Base-by-base conservation (phyloP, 2,329 filamentous ascomycete genomes). In the Endocalyx cinctus region DNA sequence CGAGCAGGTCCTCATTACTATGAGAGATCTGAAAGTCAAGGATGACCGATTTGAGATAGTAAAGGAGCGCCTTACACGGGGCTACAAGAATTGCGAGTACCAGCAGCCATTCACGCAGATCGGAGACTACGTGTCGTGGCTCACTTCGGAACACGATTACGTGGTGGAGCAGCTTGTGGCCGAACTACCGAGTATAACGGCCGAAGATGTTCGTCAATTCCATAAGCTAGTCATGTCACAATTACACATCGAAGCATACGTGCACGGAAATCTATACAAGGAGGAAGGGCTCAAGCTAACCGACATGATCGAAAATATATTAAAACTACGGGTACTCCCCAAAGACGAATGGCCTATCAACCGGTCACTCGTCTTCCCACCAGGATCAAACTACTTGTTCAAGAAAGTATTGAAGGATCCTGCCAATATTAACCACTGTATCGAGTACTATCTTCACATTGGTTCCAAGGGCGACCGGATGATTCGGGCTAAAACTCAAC, bases 251-350 rank as follows among this genome's bases (percentile, higher is more conserved):
- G 92, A 98, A 59, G 74, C 88, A 3, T 76, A 95, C 36, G 84
- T 82, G 0, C 89, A 96, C 50, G 92, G 92, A 33, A 98, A 98
- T 58, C 58, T 98, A 35, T 88, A 94, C 68, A 94, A 89, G 63
- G 87, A 94, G 57, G 92, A 98, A 54, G 88, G 87, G 0, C 68
- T 96, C 34, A 84, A 82, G 55, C 74, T 95, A 55, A 90, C 87
- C 0, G 79, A 92, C 44, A 74, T 94, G 50, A 74, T 96, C 17
- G 86, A 94, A 57, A 78, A 73, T 5, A 86, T 77, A 1, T 63
- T 98, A 29, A 82, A 84, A 56, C 82, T 89, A 10, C 77, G 82
- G 18, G 62, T 74, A 13, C 66, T 97, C 13, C 85, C 88, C 4
- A 73, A 74, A 27, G 75, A 79, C 16, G 87, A 97, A 56, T 90